Base-by-base conservation (phyloP, 1,284 basidiomycete genomes). In the Kwoniella shivajii region DNA sequence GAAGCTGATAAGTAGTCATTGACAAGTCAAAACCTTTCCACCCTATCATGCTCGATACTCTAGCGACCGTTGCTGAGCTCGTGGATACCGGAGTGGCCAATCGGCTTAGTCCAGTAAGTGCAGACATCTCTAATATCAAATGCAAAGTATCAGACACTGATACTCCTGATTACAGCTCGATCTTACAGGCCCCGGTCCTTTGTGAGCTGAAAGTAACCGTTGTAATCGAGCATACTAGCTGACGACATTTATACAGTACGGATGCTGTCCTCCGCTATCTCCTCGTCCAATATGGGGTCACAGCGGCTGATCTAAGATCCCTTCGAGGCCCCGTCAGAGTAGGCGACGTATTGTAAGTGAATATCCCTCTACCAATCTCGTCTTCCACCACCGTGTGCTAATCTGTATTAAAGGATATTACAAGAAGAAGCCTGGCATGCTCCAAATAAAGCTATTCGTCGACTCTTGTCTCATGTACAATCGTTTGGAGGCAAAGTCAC, bases 291-390 rank as follows among this genome's bases (percentile, higher is more conserved):
- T 72, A 71, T 38, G 73, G 68, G n/a, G 62, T 70, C n/a, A 65
- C 65, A 1, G 68, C 69, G 2, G 46, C 57, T 2, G 50, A 69
- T 30, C 54, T 74, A 14, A 56, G 63, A 2, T 41, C 51, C 18
- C 52, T 69, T 9, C 39, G 47, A 1, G 61, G 63, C 1, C 67
- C 69, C 0, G 63, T 69, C 3, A 56, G 65, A 26, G 51, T 74
- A 6, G 73, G 73, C 20, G 73, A 74, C 43, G 66, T 74, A n/a
- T 26, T 74, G 67, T 69, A 37, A 64, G 66, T 63, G 6, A 26
- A 3, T 33, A n/a, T 10, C 22, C 13, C 43, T 33, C 41, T 20
- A n/a, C 4, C 1, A 50, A 30, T 10, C 14, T 5, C n/a, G n/a
- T n/a, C n/a, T n/a, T n/a, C n/a, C n/a, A n/a, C n/a, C 6, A 31